phyloP scores from a whole-genome alignment of 2,329 filamentous ascomycete genomes.

The Stachybotrys chlorohalonatus region DNA sequence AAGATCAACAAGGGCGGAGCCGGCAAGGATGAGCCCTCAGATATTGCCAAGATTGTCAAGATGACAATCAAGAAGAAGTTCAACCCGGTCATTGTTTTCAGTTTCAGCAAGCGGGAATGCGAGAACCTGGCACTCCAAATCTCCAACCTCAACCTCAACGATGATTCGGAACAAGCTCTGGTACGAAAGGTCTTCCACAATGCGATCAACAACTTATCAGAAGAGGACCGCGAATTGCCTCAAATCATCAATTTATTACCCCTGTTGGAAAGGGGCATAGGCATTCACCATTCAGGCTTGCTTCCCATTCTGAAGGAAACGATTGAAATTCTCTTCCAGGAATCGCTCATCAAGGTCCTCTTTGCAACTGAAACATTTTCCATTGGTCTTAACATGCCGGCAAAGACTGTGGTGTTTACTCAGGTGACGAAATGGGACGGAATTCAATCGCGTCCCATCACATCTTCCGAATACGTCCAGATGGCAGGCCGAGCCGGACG shows the following conservation, averaged over 20 bases:
- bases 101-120: slow-evolving; percentile 96
- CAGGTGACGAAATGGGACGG: slow-evolving; percentile 95
- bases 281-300: slow-evolving; percentile 92
- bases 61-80: slow-evolving; percentile 99
- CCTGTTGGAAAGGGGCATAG: slow-evolving; percentile 81
- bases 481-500: slow-evolving; percentile 97
- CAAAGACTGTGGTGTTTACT: slow-evolving; percentile 98
- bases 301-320: slow-evolving; percentile 96
- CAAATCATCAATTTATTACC: slow-evolving; percentile 90
- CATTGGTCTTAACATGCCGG: slow-evolving; percentile 97
- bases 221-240: slow-evolving; percentile 79
- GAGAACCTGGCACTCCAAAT: slow-evolving; percentile 85
- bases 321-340: slow-evolving; percentile 97
- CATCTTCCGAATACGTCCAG: slow-evolving; percentile 93
- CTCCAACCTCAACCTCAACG: slow-evolving; percentile 84
- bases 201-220: slow-evolving; percentile 84
- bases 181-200: slow-evolving; percentile 90
- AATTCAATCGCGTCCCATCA: slow-evolving; percentile 68
- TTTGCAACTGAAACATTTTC: slow-evolving; percentile 99
- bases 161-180: slow-evolving; percentile 90
- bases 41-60: slow-evolving; percentile 95
- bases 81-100: slow-evolving; percentile 98
- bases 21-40: slow-evolving; percentile 49
- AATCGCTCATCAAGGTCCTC: slow-evolving; percentile 93
- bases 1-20: slow-evolving; percentile 82